Percentiles rank a stretch among this genome's conserved stretches.
phyloP scores from a whole-genome alignment of 2,329 filamentous ascomycete genomes.

The Bertia moriformis region DNA sequence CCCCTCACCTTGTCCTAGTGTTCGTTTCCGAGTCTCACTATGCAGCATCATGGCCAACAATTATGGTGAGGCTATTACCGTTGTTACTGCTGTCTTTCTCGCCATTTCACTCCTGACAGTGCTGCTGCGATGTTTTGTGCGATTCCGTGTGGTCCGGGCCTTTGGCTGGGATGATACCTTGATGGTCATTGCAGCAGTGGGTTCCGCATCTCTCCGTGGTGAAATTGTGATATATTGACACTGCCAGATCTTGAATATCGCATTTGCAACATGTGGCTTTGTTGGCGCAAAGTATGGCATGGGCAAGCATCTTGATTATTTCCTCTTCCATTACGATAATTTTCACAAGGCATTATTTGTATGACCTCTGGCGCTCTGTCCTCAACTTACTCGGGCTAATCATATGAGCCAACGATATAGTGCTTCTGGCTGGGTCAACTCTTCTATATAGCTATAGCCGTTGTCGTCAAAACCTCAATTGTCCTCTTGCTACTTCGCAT shows the following conservation, averaged over 20 bases:
- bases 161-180: conserved; percentile 1
- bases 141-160: not conserved
- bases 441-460: conserved; percentile 32
- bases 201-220: conserved; percentile 1
- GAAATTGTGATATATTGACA: conserved; percentile 4
- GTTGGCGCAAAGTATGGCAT: not conserved
- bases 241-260: conserved; percentile 6
- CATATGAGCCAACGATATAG: not conserved
- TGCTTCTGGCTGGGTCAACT: conserved; percentile 39
- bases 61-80: not conserved
- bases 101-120: not conserved
- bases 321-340: not conserved
- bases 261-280: not conserved
- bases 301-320: not conserved
- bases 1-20: too few species aligned
- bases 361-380: not conserved
- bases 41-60: not conserved
- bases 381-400: too few species aligned
- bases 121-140: not conserved
- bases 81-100: not conserved
- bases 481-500: conserved; percentile 37
- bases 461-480: conserved; percentile 32
- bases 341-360: not conserved
- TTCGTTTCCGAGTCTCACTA: too few species aligned
- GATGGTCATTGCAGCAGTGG: not conserved